These are phyloP conservation scores for Euphorbia tirucalli DNA, from an alignment of 345 rosid species.

Conservation along the genomic window DNA sequence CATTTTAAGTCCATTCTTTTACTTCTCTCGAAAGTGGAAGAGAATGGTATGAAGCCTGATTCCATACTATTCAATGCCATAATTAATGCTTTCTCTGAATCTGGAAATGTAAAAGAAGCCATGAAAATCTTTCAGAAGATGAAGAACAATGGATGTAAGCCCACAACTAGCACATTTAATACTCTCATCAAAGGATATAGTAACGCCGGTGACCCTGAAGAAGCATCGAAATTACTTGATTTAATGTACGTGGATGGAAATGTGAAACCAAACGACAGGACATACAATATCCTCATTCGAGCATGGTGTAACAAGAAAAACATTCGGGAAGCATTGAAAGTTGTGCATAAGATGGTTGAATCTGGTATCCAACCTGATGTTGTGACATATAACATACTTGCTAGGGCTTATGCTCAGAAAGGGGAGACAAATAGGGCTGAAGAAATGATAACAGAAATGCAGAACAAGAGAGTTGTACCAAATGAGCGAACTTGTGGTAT, in stretches of 20 bases:
- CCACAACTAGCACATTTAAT: slow-evolving; percentile 77
- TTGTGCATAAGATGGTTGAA: slow-evolving; percentile 63
- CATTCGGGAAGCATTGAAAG: slow-evolving; percentile 74
- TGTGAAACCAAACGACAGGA: slow-evolving; percentile 69
- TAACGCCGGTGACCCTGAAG: slow-evolving; percentile 67
- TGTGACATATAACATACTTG: slow-evolving; percentile 78
- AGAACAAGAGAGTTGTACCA: slow-evolving; percentile 53
- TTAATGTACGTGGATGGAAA: slow-evolving; percentile 50
- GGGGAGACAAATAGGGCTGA: slow-evolving; percentile 67
- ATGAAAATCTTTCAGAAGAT: slow-evolving; percentile 72
- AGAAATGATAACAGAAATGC: slow-evolving; percentile 71
- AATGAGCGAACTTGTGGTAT: slow-evolving; percentile 83
- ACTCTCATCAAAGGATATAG: slow-evolving; percentile 91
- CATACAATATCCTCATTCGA: slow-evolving; percentile 70
- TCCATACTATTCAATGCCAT: slow-evolving; percentile 86
- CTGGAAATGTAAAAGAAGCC: slow-evolving; percentile 74
- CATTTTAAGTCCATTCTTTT: slow-evolving; percentile 56
- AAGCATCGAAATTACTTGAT: slow-evolving; percentile 59
- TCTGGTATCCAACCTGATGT: slow-evolving; percentile 71
- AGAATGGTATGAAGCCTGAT: slow-evolving; percentile 71
- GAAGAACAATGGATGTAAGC: slow-evolving; percentile 77
- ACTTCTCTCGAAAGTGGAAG: slow-evolving; percentile 66
- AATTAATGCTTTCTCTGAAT: slow-evolving; percentile 85
- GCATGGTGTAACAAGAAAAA: slow-evolving; percentile 77
- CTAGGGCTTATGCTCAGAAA: slow-evolving; percentile 63